Evolutionary conservation across 2,329 filamentous ascomycete species (phyloP), one percentile per base, ranked within the genome.

Genomic region (Pestalotiopsis sp.): DNA sequence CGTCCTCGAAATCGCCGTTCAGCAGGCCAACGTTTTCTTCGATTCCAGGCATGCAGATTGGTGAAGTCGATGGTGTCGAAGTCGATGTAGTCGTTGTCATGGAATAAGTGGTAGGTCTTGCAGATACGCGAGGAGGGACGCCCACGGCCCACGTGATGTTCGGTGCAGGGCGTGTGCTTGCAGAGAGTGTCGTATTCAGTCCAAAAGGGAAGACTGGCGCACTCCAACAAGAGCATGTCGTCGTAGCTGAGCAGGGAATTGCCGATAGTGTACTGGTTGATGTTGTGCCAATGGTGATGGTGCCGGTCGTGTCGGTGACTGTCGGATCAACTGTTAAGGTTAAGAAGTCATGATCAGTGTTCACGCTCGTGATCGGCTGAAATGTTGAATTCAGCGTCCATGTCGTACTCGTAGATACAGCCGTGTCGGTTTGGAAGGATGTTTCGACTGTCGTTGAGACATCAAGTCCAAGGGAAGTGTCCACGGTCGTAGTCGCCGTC

Each of bases 1-100:
- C 36, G 20, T 61, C 41, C 31, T 67, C 65, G 25, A 67, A 59
- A 20, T 67, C 65, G 14, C 65, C 65, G 20, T 67, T 67, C 9
- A 45, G 14, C 31, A 67, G 11, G 11, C 64, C 64, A 12, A 66
- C 27, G 20, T 66, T 57, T 36, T 66, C 23, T 56, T 36, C 23
- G 13, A 27, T 14, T 9, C n/a, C 38, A 13, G 64, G 45, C 2
- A 41, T 13, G 36, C 64, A 67, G 52, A n/a, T 58, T 66, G 64
- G 17, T 4, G 14, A 6, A 52, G 12, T 45, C 13, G 13, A 17
- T 12, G 25, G 23, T 38, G 64, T 5, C 12, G 64, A 14, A 20
- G 23, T 38, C 2, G 64, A 58, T 49, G 64, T 57, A 23, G 25
- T 66, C 13, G 64, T 66, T 4, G 62, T 65, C 13, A 31, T 45